Evolutionary conservation across 2,329 filamentous ascomycete species (phyloP).

Genomic region (Talaromyces funiculosus): DNA sequence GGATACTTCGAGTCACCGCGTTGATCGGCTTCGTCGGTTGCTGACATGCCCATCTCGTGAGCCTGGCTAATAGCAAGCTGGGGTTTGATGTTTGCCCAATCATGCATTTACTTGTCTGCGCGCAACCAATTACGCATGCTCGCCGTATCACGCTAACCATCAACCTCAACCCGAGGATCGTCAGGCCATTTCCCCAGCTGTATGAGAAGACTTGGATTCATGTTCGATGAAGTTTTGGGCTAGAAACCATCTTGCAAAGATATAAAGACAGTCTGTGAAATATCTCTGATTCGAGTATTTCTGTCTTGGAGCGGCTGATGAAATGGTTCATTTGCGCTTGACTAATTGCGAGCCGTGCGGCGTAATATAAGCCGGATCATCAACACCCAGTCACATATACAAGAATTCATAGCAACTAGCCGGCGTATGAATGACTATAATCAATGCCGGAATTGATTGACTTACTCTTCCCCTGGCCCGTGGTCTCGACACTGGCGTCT

Average conservation of each 20-base stretch:
- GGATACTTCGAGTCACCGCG: not conserved
- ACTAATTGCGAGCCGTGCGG: not conserved
- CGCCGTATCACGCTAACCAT: not conserved
- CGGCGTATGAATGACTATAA: not conserved
- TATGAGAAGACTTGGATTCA: not conserved
- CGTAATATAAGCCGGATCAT: not conserved
- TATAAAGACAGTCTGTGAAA: not conserved
- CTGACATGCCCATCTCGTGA: not conserved
- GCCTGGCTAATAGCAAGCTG: not conserved
- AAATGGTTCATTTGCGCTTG: not conserved
- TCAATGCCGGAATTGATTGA: conserved; percentile 19
- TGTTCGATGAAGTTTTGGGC: not conserved
- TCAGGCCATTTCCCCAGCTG: not conserved
- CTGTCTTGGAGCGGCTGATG: not conserved
- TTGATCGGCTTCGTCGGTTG: not conserved
- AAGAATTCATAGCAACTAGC: not conserved
- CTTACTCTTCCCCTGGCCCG: conserved; percentile 24
- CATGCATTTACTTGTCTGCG: not conserved
- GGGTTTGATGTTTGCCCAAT: not conserved
- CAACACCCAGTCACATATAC: not conserved
- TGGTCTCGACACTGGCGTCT: conserved; percentile 20
- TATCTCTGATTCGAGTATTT: not conserved
- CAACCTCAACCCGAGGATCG: not conserved
- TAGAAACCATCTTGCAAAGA: not conserved
- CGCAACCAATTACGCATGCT: not conserved